Evolutionary conservation across 2,329 filamentous ascomycete species (phyloP), one percentile per base, ranked within the genome.

Genomic region (Alternaria solani): DNA sequence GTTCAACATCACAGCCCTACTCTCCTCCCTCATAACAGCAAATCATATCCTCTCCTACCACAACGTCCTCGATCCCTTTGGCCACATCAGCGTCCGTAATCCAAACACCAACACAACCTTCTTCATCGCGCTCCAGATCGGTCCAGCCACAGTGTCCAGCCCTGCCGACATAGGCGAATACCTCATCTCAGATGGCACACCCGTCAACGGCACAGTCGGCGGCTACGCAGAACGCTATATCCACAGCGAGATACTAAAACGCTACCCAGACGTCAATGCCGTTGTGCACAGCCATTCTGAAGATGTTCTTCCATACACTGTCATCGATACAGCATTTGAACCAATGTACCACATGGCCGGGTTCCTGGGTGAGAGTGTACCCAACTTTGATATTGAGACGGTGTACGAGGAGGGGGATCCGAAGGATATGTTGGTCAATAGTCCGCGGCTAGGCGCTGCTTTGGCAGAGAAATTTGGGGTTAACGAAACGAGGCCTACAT

Each of bases 11-110:
- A 69, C 64, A 56, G 80, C 59, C 1, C 63, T 66, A 5, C 65
- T 72, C 34, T 62, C 59, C 23, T 64, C 53, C 28, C 69, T 83
- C 48, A 81, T 84, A 32, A 74, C 75, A 4, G 81, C 79, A 14
- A 79, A 80, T 60, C 83, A 85, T 63, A 84, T 85, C 44, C 78
- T 86, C 0, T 81, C 85, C 64, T 74, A 83, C 57, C 79, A 84
- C 39, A 70, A 74, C 43, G 80, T 86, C 8, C 73, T 86, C 32
- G 84, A 86, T 59, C 81, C 81, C 2, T 85, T 82, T 62, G 83
- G 84, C 23, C 84, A 86, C 57, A 70, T 86, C n/a, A 84, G 83
- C 9, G 73, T 84, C 34, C 78, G 84, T 4, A 80, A 85, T 57
- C 82, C 83, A 0, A 58, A 62, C 14, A 78, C 82, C 6, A 71